These are phyloP conservation scores for Balamuthia mandrillaris DNA, from an alignment of 208 protist genomes.

Conservation along the genomic window DNA sequence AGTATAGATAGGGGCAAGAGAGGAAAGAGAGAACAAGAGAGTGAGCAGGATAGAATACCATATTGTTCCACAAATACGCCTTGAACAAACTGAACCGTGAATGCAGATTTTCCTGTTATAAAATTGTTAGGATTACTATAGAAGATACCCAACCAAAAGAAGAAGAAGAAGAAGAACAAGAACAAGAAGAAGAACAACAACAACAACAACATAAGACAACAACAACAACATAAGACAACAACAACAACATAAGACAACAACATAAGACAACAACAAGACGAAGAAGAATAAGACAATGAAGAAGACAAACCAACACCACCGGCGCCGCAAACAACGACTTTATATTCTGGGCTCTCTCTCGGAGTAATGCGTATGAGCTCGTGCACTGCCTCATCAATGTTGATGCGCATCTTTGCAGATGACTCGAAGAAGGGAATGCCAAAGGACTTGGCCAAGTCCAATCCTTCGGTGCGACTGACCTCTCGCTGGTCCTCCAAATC, in stretches of 20 bases:
- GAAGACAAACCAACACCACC: neutral
- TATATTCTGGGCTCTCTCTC: neutral
- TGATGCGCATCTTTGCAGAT: neutral
- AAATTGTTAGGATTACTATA: no score
- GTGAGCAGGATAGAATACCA: neutral
- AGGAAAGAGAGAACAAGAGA: neutral
- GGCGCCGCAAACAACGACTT: neutral
- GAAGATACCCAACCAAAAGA: no score
- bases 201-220: no score
- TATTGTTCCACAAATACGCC: neutral
- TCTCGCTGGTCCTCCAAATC: neutral
- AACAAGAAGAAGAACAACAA: no score
- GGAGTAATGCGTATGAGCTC: neutral
- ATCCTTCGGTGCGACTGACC: neutral
- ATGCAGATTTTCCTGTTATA: neutral
- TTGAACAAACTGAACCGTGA: neutral
- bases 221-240: no score
- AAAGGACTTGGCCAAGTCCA: neutral
- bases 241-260: no score
- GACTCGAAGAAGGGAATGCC: constrained; percentile 9
- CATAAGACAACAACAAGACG: no score
- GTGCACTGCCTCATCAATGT: neutral
- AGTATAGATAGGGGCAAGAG: no score
- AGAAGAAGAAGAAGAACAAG: no score
- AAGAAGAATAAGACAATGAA: no score